Evolutionary conservation across 306 rosid species (phyloP).

Genomic region (Alnus rubra): DNA sequence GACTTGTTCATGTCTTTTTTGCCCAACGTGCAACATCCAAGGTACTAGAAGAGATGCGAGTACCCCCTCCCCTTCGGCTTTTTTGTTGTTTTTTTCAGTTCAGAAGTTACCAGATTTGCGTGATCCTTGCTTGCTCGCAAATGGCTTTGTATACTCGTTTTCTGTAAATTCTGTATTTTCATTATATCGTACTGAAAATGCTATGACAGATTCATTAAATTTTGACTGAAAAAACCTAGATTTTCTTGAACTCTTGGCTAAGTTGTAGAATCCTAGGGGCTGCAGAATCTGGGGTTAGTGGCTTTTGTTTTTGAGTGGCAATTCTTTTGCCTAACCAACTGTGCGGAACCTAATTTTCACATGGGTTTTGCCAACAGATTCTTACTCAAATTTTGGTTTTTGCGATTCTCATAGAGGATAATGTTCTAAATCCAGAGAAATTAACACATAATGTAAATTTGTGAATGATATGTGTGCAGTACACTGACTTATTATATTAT

Average conservation of each 20-base stretch:
- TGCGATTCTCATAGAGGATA: not conserved
- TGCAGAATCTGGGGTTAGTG: not conserved
- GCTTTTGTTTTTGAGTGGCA: not conserved
- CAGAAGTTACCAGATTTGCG: not conserved
- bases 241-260: not conserved
- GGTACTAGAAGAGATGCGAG: slow-evolving; percentile 49
- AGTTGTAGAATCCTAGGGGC: not conserved
- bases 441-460: not conserved
- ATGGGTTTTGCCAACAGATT: not conserved
- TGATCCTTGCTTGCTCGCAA: not conserved
- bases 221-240: not conserved
- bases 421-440: not conserved
- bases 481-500: not conserved
- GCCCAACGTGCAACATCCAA: slow-evolving; percentile 82
- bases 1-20: slow-evolving; percentile 86
- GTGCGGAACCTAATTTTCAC: not conserved
- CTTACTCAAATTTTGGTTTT: not conserved
- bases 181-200: not conserved
- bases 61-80: not conserved
- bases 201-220: not conserved
- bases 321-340: not conserved
- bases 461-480: no score
- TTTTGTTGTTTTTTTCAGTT: not conserved
- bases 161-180: not conserved
- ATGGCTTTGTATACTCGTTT: not conserved